These are phyloP conservation scores for Fomes fomentarius DNA, from an alignment of 1,284 basidiomycete genomes.

Conservation along the genomic window DNA sequence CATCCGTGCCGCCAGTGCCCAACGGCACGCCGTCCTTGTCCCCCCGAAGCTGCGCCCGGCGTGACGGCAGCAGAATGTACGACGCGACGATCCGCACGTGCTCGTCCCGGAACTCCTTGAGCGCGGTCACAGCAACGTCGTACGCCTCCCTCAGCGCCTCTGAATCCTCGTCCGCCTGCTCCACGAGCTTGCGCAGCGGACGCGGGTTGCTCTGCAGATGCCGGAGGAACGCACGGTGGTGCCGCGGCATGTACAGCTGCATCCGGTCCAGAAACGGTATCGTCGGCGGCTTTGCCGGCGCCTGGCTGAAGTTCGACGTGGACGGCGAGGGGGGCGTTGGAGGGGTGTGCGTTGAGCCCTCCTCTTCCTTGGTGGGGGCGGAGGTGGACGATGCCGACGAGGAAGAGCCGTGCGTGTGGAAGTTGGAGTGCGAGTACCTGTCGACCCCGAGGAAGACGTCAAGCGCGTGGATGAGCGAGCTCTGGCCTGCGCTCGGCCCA, in stretches of 20 bases:
- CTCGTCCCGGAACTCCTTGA: constrained; percentile 84
- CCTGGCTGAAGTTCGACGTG: constrained; percentile 21
- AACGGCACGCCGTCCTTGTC: constrained; percentile 42
- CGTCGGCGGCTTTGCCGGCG: constrained; percentile 30
- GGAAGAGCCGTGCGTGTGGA: too few relatives aligned
- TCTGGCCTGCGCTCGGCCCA: constrained; percentile 92
- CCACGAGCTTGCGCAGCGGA: constrained; percentile 58
- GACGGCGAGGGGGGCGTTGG: constrained; percentile 5
- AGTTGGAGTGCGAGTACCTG: constrained; percentile 50
- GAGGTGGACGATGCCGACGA: constrained; percentile 26
- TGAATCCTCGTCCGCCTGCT: constrained; percentile 24
- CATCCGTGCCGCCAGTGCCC: constrained; percentile 87
- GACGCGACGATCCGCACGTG: constrained; percentile 87
- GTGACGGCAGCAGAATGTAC: constrained; percentile 81
- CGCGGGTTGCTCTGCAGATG: constrained; percentile 73
- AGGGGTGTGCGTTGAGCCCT: constrained; percentile 14
- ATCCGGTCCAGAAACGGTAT: constrained; percentile 76
- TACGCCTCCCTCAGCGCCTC: constrained; percentile 62
- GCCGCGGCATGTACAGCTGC: constrained; percentile 89
- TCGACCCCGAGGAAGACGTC: constrained; percentile 91
- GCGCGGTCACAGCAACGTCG: constrained; percentile 70
- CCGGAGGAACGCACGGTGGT: constrained; percentile 87
- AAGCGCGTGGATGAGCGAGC: constrained; percentile 85
- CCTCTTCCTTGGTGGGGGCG: constrained; percentile 6
- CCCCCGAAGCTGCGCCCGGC: constrained; percentile 28